Evolutionary conservation across 495 filamentous ascomycete species (phyloP).

Genomic region (Lindgomyces ingoldianus): DNA sequence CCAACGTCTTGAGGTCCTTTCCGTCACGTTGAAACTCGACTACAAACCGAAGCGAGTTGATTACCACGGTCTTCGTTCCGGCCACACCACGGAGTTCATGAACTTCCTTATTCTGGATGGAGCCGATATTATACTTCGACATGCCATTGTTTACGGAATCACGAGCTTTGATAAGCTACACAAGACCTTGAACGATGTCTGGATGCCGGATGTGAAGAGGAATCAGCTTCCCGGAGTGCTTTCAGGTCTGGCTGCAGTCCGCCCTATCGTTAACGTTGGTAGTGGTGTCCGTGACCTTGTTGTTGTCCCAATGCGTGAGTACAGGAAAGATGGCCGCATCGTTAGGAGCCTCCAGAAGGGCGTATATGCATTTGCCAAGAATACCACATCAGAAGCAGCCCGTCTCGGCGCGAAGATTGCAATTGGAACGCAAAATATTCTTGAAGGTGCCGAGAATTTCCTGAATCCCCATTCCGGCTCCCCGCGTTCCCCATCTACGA

Average conservation of each 20-base stretch:
- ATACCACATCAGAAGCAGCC: slow-evolving; percentile 86
- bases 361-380: slow-evolving; percentile 82
- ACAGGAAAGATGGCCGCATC: slow-evolving; percentile 89
- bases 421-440: slow-evolving; percentile 86
- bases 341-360: slow-evolving; percentile 91
- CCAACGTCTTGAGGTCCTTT: slow-evolving; percentile 83
- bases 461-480: slow-evolving; percentile 48
- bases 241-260: slow-evolving; percentile 84
- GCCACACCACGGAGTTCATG: slow-evolving; percentile 99
- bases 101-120: slow-evolving; percentile 94
- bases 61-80: slow-evolving; percentile 90
- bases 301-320: slow-evolving; percentile 86
- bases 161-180: slow-evolving; percentile 86
- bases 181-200: slow-evolving; percentile 87
- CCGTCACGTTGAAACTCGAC: slow-evolving; percentile 80
- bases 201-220: slow-evolving; percentile 90
- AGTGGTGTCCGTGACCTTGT: slow-evolving; percentile 83
- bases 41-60: slow-evolving; percentile 98
- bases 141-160: slow-evolving; percentile 88
- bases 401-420: slow-evolving; percentile 93
- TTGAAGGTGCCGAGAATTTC: slow-evolving; percentile 85
- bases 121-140: slow-evolving; percentile 80
- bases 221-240: slow-evolving; percentile 90
- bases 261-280: slow-evolving; percentile 86
- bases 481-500: slow-evolving; percentile 35